phyloP scores from a whole-genome alignment of 129 eudicot genomes.

The Centaurea solstitialis region DNA sequence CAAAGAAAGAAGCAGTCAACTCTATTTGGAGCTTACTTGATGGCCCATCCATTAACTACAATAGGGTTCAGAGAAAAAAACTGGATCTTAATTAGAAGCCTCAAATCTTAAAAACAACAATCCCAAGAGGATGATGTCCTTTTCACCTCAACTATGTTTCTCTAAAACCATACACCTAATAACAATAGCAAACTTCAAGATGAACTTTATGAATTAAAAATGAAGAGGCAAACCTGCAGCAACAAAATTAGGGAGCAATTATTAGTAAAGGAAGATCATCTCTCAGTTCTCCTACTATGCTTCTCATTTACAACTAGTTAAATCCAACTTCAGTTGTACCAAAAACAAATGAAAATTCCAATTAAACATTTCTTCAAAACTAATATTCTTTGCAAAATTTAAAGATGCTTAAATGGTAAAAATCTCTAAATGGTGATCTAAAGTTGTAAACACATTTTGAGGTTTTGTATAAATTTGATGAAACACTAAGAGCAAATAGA shows the following conservation, averaged over 20 bases:
- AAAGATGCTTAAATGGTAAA: neutral
- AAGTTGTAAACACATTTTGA: slow-evolving; percentile 5
- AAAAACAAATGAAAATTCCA: neutral
- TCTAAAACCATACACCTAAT: neutral
- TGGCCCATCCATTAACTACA: slow-evolving; percentile 8
- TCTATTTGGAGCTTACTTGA: neutral
- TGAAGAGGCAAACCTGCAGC: slow-evolving; percentile 40
- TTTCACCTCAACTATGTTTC: neutral
- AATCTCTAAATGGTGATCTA: neutral
- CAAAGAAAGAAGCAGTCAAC: slow-evolving; percentile 5
- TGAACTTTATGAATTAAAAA: slow-evolving; percentile 7
- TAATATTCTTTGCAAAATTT: neutral
- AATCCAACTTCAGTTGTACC: slow-evolving; percentile 1
- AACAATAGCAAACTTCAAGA: neutral
- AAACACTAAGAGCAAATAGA: neutral
- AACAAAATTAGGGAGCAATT: slow-evolving; percentile 3
- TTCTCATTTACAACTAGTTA: neutral
- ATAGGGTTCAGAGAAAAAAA: neutral
- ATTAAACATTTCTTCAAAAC: neutral
- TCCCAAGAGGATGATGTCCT: neutral
- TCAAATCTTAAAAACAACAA: neutral
- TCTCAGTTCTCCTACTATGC: neutral
- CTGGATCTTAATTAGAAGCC: neutral
- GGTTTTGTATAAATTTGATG: neutral
- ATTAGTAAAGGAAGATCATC: neutral